Conservation (phyloP, 1,139 yeast genomes). For the Suhomyces coccinellae region DNA sequence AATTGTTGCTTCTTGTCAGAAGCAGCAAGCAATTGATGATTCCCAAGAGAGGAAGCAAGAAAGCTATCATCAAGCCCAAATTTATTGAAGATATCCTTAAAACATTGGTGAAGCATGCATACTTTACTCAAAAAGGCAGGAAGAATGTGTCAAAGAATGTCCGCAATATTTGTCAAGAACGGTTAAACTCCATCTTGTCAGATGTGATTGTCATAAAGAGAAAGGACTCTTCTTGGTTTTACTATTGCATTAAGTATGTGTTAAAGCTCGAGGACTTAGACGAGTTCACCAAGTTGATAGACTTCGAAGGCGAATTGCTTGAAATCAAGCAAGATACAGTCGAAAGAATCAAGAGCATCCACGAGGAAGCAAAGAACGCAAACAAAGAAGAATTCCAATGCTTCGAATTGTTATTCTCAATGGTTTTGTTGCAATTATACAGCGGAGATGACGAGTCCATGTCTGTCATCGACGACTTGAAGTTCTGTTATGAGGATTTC, state of each 20-base stretch:
- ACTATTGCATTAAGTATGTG: slow-evolving; percentile 37
- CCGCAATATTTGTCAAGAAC: slow-evolving; percentile 51
- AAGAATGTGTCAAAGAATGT: slow-evolving; percentile 31
- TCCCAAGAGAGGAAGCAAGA: slow-evolving; percentile 4
- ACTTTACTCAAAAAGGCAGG: slow-evolving; percentile 39
- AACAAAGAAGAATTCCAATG: slow-evolving; percentile 32
- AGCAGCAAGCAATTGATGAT: slow-evolving; percentile 37
- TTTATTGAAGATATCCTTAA: slow-evolving; percentile 53
- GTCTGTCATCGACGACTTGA: slow-evolving; percentile 71
- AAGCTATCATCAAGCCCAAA: slow-evolving; percentile 20
- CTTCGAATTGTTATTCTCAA: slow-evolving; percentile 74
- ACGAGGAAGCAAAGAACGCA: slow-evolving; percentile 19
- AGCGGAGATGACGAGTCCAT: slow-evolving; percentile 81
- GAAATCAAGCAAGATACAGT: slow-evolving; percentile 53
- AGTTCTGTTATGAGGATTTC: slow-evolving; percentile 48
- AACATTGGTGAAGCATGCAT: slow-evolving; percentile 55
- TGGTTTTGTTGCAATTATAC: slow-evolving; percentile 76
- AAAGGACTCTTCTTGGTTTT: slow-evolving; percentile 57
- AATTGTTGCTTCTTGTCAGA: slow-evolving; percentile 58
- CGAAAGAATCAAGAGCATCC: slow-evolving; percentile 49
- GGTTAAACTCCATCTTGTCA: slow-evolving; percentile 63
- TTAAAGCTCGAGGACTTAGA: slow-evolving; percentile 25
- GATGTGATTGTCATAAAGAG: slow-evolving; percentile 53
- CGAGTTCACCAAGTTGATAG: slow-evolving; percentile 34
- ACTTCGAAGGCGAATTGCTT: slow-evolving; percentile 56